Evolutionary conservation across 352 stramenopile species (phyloP).

Genomic region (Pythium dissotocum): DNA sequence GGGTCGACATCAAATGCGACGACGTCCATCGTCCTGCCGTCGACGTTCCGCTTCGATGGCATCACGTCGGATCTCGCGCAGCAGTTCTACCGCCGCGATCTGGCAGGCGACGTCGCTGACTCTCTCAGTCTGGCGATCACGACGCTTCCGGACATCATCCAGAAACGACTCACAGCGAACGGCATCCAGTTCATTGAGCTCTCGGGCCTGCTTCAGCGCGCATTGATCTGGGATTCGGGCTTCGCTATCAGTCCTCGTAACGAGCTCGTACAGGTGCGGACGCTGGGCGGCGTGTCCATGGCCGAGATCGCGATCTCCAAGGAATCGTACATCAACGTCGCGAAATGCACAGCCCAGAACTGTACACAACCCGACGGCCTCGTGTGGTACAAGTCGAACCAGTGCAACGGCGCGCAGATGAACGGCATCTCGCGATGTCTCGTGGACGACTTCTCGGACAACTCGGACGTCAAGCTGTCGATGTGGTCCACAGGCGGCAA

Average conservation of each 20-base stretch:
- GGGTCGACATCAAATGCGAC: neutral
- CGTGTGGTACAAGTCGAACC: slow-evolving; percentile 7
- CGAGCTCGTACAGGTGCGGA: slow-evolving; percentile 19
- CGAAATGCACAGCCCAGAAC: slow-evolving; percentile 7
- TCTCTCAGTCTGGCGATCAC: neutral
- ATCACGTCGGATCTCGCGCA: slow-evolving; percentile 31
- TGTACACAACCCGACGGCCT: slow-evolving; percentile 17
- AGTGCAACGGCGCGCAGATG: slow-evolving; percentile 21
- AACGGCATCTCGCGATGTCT: slow-evolving; percentile 8
- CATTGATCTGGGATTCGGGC: slow-evolving; percentile 30
- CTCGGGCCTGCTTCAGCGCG: slow-evolving; percentile 24
- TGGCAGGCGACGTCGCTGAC: slow-evolving; percentile 2
- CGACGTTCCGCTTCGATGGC: slow-evolving; percentile 25
- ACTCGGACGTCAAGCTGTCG: neutral
- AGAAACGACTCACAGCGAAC: slow-evolving; percentile 10
- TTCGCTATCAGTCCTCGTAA: slow-evolving; percentile 3
- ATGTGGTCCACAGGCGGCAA: slow-evolving; percentile 21
- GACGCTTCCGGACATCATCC: slow-evolving; percentile 19
- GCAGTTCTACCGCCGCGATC: slow-evolving; percentile 30
- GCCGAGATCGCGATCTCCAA: slow-evolving; percentile 20
- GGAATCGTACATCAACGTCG: neutral
- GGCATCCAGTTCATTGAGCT: slow-evolving; percentile 19
- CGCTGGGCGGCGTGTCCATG: slow-evolving; percentile 24
- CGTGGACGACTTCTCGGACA: slow-evolving; percentile 1
- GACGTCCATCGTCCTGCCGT: slow-evolving; percentile 3